Base-by-base conservation (phyloP, 345 rosid genomes). In the Dovyalis caffra region DNA sequence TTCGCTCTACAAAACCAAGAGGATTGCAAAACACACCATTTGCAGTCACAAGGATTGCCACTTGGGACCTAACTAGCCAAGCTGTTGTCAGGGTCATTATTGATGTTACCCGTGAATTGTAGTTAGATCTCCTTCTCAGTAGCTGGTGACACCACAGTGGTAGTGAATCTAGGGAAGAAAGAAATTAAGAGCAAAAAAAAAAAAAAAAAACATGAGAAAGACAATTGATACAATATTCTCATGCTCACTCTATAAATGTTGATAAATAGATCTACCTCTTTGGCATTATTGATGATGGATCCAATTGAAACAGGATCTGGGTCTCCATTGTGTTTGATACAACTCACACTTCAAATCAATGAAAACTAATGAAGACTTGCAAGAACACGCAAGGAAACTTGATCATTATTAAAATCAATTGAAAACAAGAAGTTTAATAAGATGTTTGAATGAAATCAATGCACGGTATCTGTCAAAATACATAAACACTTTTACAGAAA, bases 11-110 rank as follows among this genome's bases (percentile, higher is more conserved):
- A 60, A 88, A 84, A 15, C 98, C 96, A 60, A 81, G 71, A 0
- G 88, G 79, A 72, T 91, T 92, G 81, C 99, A 95, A 74, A 81
- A 74, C 51, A 95, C 91, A 18, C 98, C 98, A 38, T 66, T n/a
- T 85, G 85, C 85, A 95, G 74, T 85, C 79, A 78, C 99, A 95
- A 68, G 87, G 88, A 66, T 86, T 85, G 31, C 87, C 89, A 61
- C 78, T 70, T 29, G 85, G 76, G 69, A 84, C 87, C 99, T 98
- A 93, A 16, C 89, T 81, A 20, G 73, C 79, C 74, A 95, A 87
- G 69, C 83, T 83, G 15, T 89, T 79, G 84, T 83, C 70, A 3
- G 99, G 99, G 80, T 95, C 99, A 14, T 78, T 78, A 11, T 78
- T 86, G 86, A 93, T 81, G 83, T 79, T 85, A 33, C 87, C 93